phyloP scores from a whole-genome alignment of 2,329 filamentous ascomycete genomes.

The Leptographium flavum region DNA sequence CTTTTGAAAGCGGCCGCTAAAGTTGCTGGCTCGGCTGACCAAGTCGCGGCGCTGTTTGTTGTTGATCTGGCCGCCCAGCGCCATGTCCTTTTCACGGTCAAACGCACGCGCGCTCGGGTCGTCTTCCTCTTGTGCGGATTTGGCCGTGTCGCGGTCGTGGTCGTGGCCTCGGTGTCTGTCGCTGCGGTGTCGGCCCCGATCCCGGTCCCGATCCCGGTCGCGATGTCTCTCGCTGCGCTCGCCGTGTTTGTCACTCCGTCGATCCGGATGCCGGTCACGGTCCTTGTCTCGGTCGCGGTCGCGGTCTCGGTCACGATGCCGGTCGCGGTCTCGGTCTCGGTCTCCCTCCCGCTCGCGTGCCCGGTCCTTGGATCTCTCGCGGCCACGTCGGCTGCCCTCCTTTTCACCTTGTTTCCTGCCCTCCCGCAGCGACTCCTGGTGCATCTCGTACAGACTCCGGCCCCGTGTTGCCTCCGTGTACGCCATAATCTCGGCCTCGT shows the following conservation, averaged over 20 bases:
- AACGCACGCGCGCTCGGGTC: constrained; percentile 84
- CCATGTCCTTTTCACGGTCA: constrained; percentile 90
- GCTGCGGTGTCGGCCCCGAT: constrained; percentile 8
- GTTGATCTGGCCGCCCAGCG: constrained; percentile 55
- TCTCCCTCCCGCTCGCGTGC: constrained; percentile 16
- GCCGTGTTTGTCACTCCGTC: constrained; percentile 4
- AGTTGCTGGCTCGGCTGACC: constrained; percentile 64
- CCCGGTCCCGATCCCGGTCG: neutral
- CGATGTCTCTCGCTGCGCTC: neutral
- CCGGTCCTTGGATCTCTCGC: constrained; percentile 20
- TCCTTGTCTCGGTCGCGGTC: constrained; percentile 11
- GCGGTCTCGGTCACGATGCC: constrained; percentile 17
- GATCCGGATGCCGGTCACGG: neutral
- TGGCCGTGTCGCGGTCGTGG: constrained; percentile 15
- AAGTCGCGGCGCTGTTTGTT: constrained; percentile 63
- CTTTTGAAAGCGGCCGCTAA: constrained; percentile 67
- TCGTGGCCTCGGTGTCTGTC: constrained; percentile 16
- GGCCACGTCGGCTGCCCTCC: neutral
- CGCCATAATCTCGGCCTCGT: constrained; percentile 29
- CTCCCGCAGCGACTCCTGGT: constrained; percentile 24
- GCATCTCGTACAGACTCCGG: constrained; percentile 45
- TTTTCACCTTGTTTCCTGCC: constrained; percentile 5
- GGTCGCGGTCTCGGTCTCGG: constrained; percentile 20
- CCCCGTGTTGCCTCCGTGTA: constrained; percentile 39
- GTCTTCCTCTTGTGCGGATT: constrained; percentile 51